Conservation (phyloP, 2,329 filamentous ascomycete genomes). For the Neofusicoccum parvum region DNA sequence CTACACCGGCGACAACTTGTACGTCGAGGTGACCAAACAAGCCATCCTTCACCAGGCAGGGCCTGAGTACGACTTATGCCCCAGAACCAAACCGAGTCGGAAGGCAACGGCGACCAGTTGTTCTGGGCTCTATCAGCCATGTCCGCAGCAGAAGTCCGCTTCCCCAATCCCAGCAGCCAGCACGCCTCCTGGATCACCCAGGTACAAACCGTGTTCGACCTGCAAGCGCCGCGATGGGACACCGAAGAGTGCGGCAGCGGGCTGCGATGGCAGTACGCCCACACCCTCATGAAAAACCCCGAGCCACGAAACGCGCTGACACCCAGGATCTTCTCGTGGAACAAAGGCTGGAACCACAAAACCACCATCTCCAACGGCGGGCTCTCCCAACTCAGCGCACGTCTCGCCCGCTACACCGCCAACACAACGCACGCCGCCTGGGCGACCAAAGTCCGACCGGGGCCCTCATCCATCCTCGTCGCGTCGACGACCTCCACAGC, state of each 20-base stretch:
- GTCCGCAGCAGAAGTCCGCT: constrained; percentile 56
- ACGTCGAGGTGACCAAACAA: constrained; percentile 67
- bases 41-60: constrained; percentile 37
- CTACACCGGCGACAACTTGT: constrained; percentile 72
- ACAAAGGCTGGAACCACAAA: constrained; percentile 41
- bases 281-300: too few species aligned
- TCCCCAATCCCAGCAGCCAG: constrained; percentile 42
- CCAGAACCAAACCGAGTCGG: constrained; percentile 37
- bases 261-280: constrained; percentile 35
- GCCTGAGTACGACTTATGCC: constrained; percentile 31
- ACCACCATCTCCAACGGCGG: constrained; percentile 41
- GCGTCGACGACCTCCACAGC: constrained; percentile 25
- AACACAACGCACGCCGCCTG: constrained; percentile 30
- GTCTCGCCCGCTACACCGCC: constrained; percentile 27
- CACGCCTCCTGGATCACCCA: constrained; percentile 44
- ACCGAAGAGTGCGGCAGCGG: constrained; percentile 34
- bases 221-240: constrained; percentile 29
- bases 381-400: constrained; percentile 33
- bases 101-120: constrained; percentile 58
- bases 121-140: constrained; percentile 62
- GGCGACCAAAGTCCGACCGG: constrained; percentile 25
- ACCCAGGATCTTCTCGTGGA: constrained; percentile 52
- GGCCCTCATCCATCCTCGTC: constrained; percentile 28
- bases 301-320: neutral
- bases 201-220: too few species aligned